Evolutionary conservation across 129 eudicot species (phyloP), one percentile per base, ranked within the genome.

Genomic region (Gnaphalium uliginosum): DNA sequence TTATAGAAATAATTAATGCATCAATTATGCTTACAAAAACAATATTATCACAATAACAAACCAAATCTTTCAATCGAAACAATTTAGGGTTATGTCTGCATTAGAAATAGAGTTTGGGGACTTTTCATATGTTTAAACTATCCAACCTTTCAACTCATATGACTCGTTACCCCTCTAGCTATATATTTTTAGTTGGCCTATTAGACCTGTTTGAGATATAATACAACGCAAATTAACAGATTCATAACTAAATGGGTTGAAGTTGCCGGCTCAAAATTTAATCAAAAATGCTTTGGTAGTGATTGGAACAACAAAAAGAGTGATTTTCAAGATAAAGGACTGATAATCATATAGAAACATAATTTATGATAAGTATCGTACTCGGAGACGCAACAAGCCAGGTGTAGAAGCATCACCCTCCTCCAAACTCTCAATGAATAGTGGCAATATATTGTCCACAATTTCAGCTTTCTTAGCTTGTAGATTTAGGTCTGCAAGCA

Each of bases 321-420:
- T 66, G 15, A 32, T 18, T 24, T 39, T 23, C 22, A 50, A 56
- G 24, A 51, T 53, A 51, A 23, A 50, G 63, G 65, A 75, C 43
- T 58, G 27, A 19, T 62, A 56, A 68, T 60, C 63, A 66, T 76
- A 78, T 58, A 30, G 57, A 71, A 78, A 35, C 64, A 72, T 25
- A 51, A 68, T 65, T 58, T 76, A 58, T 63, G 61, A 80, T 57
- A 66, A 46, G 74, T 17, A 66, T 62, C 90, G 15, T 86, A 95
- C 99, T 78, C 95, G 89, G 27, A 95, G 92, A 82, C 99, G 89
- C 82, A 91, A 87, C 81, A 85, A 77, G 78, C 99, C 89, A 69
- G 99, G 96, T 61, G 82, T 86, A 72, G 97, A 95, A 79, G 97
- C 99, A 84, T 95, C 96, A 71, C 97, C 97, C 89, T 93, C 98